Evolutionary conservation across 495 filamentous ascomycete genomes (phyloP).

Genomic region (Trichoderma reesei): DNA sequence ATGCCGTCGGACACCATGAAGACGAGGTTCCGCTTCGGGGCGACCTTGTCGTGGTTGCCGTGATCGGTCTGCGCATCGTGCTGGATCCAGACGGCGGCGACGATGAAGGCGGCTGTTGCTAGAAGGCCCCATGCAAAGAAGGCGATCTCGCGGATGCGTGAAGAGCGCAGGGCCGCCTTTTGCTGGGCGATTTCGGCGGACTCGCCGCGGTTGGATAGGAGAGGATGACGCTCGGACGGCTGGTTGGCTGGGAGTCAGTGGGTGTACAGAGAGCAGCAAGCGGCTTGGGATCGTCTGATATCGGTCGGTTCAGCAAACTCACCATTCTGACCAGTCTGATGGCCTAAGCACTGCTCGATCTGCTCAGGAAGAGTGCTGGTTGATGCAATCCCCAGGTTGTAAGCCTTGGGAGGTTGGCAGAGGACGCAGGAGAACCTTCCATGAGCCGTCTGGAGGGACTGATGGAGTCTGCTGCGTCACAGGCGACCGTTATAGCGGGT

Average conservation of each 20-base stretch:
- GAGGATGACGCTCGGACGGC: conserved; percentile 10
- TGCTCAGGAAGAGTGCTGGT: not conserved
- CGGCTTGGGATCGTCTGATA: too few relatives aligned
- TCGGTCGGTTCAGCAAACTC: not conserved
- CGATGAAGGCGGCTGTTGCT: conserved; percentile 70
- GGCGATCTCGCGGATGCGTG: conserved; percentile 45
- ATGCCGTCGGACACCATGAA: conserved; percentile 99
- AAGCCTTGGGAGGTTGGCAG: not conserved
- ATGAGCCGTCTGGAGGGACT: not conserved
- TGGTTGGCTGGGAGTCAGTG: not conserved
- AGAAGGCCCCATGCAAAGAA: conserved; percentile 80
- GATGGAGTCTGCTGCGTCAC: not conserved
- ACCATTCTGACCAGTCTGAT: conserved; percentile 3
- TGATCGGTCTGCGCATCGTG: conserved; percentile 41
- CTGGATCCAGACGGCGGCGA: conserved; percentile 66
- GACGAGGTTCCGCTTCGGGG: conserved; percentile 74
- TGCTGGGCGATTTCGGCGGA: not conserved
- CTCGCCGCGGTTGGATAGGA: conserved; percentile 5
- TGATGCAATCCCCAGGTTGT: not conserved
- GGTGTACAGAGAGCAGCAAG: too few relatives aligned
- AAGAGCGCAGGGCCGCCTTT: not conserved
- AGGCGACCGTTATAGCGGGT: conserved; percentile 3
- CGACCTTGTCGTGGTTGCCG: conserved; percentile 21
- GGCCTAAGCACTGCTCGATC: not conserved
- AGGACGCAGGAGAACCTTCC: not conserved